Evolutionary conservation across 441 rosid species (phyloP).

Genomic region (Euphorbia neoarborescens): DNA sequence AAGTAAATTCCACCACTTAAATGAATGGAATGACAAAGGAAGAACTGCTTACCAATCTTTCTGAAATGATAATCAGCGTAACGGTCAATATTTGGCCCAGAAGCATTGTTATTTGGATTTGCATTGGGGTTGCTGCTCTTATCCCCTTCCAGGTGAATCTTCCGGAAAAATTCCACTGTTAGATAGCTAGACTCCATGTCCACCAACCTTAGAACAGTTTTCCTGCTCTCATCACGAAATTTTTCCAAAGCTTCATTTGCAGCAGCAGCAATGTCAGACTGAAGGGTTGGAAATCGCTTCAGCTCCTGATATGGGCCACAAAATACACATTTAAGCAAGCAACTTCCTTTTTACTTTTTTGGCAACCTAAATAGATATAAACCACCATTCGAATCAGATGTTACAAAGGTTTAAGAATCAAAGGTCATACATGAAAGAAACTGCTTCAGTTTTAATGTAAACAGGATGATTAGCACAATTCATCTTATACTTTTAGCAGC

Average conservation of each 20-base stretch:
- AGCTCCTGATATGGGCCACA: conserved; percentile 51
- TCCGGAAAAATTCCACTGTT: conserved; percentile 94
- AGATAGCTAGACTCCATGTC: conserved; percentile 98
- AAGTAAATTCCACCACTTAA: background rate
- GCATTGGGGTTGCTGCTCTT: conserved; percentile 32
- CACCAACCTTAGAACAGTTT: conserved; percentile 73
- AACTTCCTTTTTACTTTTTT: conserved; percentile 5
- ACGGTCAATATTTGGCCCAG: conserved; percentile 54
- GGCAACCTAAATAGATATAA: conserved; percentile 1
- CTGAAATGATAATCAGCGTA: conserved; percentile 72
- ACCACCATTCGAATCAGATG: background rate
- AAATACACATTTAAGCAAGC: background rate
- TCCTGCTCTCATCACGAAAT: conserved; percentile 90
- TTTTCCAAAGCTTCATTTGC: conserved; percentile 87
- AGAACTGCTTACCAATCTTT: conserved; percentile 56
- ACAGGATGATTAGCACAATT: background rate
- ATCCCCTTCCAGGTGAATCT: conserved; percentile 76
- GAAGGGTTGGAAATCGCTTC: conserved; percentile 85
- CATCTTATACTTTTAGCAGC: background rate
- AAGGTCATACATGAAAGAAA: background rate
- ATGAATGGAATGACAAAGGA: background rate
- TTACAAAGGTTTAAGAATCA: background rate
- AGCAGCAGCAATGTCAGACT: conserved; percentile 82
- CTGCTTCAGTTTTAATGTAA: background rate
- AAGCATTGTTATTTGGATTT: conserved; percentile 21